A percentile compares a stretch with the other conserved stretches of the same genome.
phyloP scores from a whole-genome alignment of 768 basidiomycete species.

The Pulveroboletus sp. region DNA sequence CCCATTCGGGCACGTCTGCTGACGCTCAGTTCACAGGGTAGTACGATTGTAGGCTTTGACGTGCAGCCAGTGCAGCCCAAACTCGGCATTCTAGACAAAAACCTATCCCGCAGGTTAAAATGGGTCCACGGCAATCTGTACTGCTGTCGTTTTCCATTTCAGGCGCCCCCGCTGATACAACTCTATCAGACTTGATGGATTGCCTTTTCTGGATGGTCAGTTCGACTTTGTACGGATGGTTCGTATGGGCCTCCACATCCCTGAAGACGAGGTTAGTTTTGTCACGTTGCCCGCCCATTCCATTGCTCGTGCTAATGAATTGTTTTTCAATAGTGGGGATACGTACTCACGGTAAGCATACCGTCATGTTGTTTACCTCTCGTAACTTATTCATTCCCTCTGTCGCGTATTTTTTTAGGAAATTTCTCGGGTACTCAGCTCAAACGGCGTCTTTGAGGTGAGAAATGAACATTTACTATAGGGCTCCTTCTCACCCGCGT shows the following conservation, averaged over 20 bases:
- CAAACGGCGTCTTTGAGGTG: slow-evolving; percentile 65
- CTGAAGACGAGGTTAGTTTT: slow-evolving; percentile 63
- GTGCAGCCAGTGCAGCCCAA: slow-evolving; percentile 53
- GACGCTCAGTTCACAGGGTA: slow-evolving; percentile 37
- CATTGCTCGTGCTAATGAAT: slow-evolving; percentile 19
- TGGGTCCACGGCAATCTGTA: slow-evolving; percentile 74
- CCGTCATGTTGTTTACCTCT: slow-evolving; percentile 7
- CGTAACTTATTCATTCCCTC: slow-evolving; percentile 15
- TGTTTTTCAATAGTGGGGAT: slow-evolving; percentile 52
- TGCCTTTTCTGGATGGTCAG: slow-evolving; percentile 54
- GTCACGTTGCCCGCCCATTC: background rate
- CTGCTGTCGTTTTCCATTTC: slow-evolving; percentile 15
- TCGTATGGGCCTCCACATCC: slow-evolving; percentile 63
- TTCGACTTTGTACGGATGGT: slow-evolving; percentile 70
- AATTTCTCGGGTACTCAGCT: slow-evolving; percentile 61
- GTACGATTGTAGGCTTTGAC: slow-evolving; percentile 60
- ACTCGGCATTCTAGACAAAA: slow-evolving; percentile 33
- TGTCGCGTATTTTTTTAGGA: slow-evolving; percentile 42
- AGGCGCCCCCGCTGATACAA: slow-evolving; percentile 5
- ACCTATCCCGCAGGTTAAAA: slow-evolving; percentile 48
- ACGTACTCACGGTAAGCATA: slow-evolving; percentile 54
- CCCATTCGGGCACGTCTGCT: background rate
- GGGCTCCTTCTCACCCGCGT: slow-evolving; percentile 6
- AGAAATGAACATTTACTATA: slow-evolving; percentile 7
- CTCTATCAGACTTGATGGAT: slow-evolving; percentile 52